Base-by-base conservation (phyloP, 306 rosid species). In the Lablab purpureus region DNA sequence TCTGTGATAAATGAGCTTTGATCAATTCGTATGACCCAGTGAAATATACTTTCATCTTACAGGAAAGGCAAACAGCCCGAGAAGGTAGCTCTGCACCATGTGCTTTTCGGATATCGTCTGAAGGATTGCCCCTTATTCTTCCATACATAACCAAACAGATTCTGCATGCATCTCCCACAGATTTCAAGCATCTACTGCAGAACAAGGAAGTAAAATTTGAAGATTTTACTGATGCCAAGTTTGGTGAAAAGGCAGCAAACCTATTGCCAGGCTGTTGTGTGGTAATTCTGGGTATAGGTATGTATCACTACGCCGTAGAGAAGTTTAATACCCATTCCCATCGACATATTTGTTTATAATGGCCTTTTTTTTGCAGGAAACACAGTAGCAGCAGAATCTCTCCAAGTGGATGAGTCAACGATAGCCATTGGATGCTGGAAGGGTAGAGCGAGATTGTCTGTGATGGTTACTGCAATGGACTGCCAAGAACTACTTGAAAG, bases 401-500 rank as follows among this genome's bases (percentile, higher is more conserved):
- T 77, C 85, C 15, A 89, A 76, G 92, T 91, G 19, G 94, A 91
- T n/a, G 88, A 84, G 36, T 90, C 98, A 13, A 87, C 97, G 30
- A 90, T 96, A 80, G 99, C 99, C 80, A 96, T 96, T 64, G 98
- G 98, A 54, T 93, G 98, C 91, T 96, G 99, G 99, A 96, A 75
- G 83, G 99, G 99, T 59, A 85, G 86, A 87, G 84, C 87, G 4
- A 96, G 97, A 81, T 85, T 96, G 87, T 76, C 91, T 0, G 94
- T 93, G 78, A 90, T 96, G 97, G 92, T 93, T 46, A 88, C 91
- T 32, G 98, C 94, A 50, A 78, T 88, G 64, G 99, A 96, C 60
- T 89, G 99, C 85, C 91, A 91, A 88, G 98, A 96, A 86, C 78
- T 96, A 73, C 91, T 89, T 56, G 94, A 79, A 86, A 93, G 98